Percentiles rank a stretch among this genome's conserved stretches.
Conservation (phyloP, 2,329 filamentous ascomycete genomes). For the Geosmithia putterillii region DNA sequence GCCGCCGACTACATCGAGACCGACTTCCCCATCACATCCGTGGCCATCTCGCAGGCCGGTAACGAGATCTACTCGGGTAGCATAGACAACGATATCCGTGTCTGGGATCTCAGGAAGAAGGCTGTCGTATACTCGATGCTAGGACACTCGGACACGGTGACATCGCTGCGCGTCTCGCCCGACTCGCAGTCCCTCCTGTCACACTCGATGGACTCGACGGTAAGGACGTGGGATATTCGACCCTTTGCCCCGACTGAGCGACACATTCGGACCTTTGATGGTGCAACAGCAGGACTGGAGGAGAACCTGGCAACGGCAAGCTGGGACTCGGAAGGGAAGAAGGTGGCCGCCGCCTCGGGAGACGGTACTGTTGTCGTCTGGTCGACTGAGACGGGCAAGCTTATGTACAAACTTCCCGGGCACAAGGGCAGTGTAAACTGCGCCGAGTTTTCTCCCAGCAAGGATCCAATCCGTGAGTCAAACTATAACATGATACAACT, state of each 20-base stretch:
- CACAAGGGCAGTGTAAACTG: slow-evolving; percentile 94
- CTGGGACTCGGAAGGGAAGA: slow-evolving; percentile 80
- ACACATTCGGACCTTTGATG: slow-evolving; percentile 79
- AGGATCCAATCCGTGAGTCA: slow-evolving; percentile 76
- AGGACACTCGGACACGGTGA: slow-evolving; percentile 86
- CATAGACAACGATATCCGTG: slow-evolving; percentile 94
- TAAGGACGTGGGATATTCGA: slow-evolving; percentile 89
- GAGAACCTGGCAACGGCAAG: slow-evolving; percentile 85
- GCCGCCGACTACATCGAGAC: slow-evolving; percentile 82
- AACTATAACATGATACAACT: no score
- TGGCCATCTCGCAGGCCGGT: slow-evolving; percentile 84
- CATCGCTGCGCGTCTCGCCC: slow-evolving; percentile 81
- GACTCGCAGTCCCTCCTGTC: slow-evolving; percentile 85
- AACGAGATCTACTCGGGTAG: slow-evolving; percentile 92
- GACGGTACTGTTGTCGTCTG: slow-evolving; percentile 87
- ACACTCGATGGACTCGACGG: slow-evolving; percentile 88
- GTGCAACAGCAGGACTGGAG: slow-evolving; percentile 76
- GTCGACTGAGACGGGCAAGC: slow-evolving; percentile 78
- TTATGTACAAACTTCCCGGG: slow-evolving; percentile 88
- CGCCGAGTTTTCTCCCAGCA: slow-evolving; percentile 75
- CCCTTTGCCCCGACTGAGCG: slow-evolving; percentile 86
- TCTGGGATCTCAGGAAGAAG: slow-evolving; percentile 94
- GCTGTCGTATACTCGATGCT: slow-evolving; percentile 75
- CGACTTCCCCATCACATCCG: slow-evolving; percentile 81
- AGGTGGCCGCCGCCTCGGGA: slow-evolving; percentile 77